Base-by-base conservation (phyloP, 441 rosid species). In the Erodium moschatum region DNA sequence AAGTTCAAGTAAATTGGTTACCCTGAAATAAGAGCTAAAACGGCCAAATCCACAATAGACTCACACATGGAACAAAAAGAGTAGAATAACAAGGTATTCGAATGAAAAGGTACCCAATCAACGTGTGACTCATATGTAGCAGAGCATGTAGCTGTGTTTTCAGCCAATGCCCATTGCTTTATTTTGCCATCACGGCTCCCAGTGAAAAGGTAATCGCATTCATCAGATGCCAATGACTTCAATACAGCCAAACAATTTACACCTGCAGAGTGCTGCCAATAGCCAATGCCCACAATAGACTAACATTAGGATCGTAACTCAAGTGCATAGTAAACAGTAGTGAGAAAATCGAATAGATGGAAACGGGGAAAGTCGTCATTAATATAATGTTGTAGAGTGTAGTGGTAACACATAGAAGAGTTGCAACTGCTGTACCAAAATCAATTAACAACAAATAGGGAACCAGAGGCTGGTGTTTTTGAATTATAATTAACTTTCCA, bases 141-240 rank as follows among this genome's bases (percentile, higher is more conserved):
- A 18, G 96, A 89, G 79, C 92, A 89, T 44, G 87, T 81, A 63
- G 96, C 82, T 9, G 85, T 68, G 81, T 84, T 86, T 65, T 86
- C 96, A 11, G 80, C 82, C 78, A 95, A 75, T 68, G 81, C 80
- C 99, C 99, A 95, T 82, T 95, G 86, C 89, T 92, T 95, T 78
- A 95, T 78, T 10, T 90, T 92, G 61, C 99, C 99, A 84, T 95
- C 99, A 75, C 99, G 99, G 79, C 99, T 92, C 71, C 99, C 99
- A 31, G 97, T 89, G 83, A 86, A 95, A 54, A 95, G 89, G 82
- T 81, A 82, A 75, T 85, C 81, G 50, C 70, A 61, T 70, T 83
- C 86, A 74, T 81, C 77, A 65, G 88, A 77, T 69, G 66, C 79
- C 67, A 85, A 78, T 46, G 97, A 78, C 77, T 82, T 89, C 73